Evolutionary conservation across 768 basidiomycete species (phyloP).

Genomic region (Cantharellus cinnabarinus): DNA sequence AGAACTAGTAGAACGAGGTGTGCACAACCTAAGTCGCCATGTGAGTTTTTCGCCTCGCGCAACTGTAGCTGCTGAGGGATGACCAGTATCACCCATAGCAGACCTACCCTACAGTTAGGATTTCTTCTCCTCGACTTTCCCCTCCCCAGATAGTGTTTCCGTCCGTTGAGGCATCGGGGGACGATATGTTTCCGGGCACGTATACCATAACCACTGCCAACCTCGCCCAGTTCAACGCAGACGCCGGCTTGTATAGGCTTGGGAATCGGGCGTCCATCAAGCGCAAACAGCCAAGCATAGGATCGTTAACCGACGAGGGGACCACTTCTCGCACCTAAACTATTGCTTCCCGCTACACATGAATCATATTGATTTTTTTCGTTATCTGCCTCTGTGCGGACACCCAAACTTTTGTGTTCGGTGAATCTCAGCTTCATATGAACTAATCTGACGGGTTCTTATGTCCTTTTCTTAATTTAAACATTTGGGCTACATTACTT

Average conservation of each 20-base stretch:
- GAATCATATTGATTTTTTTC: no score
- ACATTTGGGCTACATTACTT: no score
- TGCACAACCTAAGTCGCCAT: background rate
- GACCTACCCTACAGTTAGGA: background rate
- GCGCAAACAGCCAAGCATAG: background rate
- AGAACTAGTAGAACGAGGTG: background rate
- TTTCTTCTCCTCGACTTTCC: background rate
- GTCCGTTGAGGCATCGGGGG: background rate
- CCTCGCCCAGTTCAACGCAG: background rate
- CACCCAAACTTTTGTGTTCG: no score
- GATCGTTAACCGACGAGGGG: background rate
- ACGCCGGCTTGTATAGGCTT: background rate
- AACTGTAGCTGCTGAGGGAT: no score
- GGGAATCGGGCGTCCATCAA: background rate
- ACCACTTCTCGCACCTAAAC: background rate
- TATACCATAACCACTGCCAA: background rate
- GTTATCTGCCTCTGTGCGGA: no score
- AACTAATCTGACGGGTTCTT: no score
- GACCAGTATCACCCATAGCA: background rate
- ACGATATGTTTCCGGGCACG: background rate
- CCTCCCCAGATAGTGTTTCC: background rate
- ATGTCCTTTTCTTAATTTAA: no score
- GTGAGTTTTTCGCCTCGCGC: background rate
- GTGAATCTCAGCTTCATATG: no score
- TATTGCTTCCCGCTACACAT: no score